These are phyloP conservation scores for Aspergillus neoniger DNA, from an alignment of 2,329 filamentous ascomycete genomes.

Conservation along the genomic window DNA sequence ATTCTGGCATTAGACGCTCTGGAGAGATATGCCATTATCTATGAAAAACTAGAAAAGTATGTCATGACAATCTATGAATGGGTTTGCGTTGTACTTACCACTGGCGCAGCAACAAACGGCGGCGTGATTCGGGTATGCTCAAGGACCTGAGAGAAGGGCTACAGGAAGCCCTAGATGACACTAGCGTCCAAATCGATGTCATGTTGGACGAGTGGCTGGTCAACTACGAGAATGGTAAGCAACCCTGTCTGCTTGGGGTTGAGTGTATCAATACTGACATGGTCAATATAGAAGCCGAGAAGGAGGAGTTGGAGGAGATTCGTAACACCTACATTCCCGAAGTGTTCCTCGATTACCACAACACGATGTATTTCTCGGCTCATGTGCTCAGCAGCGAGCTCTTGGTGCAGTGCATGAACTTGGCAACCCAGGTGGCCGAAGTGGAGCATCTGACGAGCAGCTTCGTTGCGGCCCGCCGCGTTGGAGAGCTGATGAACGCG, in stretches of 20 bases:
- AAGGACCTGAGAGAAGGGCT: slow-evolving; percentile 59
- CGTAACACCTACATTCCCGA: slow-evolving; percentile 82
- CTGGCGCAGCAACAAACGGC: slow-evolving; percentile 29
- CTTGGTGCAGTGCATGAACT: slow-evolving; percentile 81
- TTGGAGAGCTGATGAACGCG: slow-evolving; percentile 73
- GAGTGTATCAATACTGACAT: slow-evolving; percentile 14
- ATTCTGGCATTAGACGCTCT: slow-evolving; percentile 66
- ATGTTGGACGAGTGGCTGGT: slow-evolving; percentile 67
- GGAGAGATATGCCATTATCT: slow-evolving; percentile 64
- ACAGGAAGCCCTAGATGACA: slow-evolving; percentile 55
- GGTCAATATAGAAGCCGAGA: slow-evolving; percentile 53
- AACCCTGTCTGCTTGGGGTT: not conserved
- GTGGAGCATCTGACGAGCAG: slow-evolving; percentile 65
- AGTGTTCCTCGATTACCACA: slow-evolving; percentile 79
- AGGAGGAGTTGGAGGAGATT: slow-evolving; percentile 63
- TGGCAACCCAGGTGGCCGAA: slow-evolving; percentile 75
- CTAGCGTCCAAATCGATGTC: slow-evolving; percentile 60
- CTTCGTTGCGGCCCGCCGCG: slow-evolving; percentile 65
- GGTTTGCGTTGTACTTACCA: slow-evolving; percentile 12
- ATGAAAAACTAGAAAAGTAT: slow-evolving; percentile 48
- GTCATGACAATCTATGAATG: slow-evolving; percentile 16
- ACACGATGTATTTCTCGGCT: slow-evolving; percentile 76
- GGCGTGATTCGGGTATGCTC: slow-evolving; percentile 37
- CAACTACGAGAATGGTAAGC: slow-evolving; percentile 57
- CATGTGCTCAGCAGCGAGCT: slow-evolving; percentile 72